Evolutionary conservation across 106 monocot genomes (phyloP), one percentile per base, ranked within the genome.

Genomic region (Acorus gramineus): DNA sequence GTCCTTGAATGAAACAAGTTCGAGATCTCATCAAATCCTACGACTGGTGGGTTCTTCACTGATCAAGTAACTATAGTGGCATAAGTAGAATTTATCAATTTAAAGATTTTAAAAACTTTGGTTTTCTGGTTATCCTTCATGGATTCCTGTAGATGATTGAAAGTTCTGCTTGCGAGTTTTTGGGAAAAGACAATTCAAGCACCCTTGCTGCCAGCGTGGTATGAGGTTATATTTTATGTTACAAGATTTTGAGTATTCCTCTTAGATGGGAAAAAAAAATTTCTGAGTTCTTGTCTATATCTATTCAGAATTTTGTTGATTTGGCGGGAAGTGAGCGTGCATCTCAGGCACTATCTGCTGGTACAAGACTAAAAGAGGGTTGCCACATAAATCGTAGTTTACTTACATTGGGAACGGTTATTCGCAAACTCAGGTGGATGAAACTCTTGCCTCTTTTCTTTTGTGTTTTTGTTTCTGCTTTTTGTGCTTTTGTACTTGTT

Each of bases 1-100:
- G n/a, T 89, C 75, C 7, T 75, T 99, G 52, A 99, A 99, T 69
- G 92, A 99, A 77, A 77, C 75, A 56, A 99, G 98, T 66, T 99
- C 98, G 49, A 79, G 98, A 84, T 99, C 98, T 60, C 98, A 99
- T 84, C 98, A 99, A 67, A 92, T 99, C 56, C 81, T 99, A 52
- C 83, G 82, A 84, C 68, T 99, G 89, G 98, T 99, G 76, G 51
- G 77, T 59, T 57, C n/a, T 14, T 69, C 71, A 50, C 62, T 49
- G 44, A 48, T 68, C 50, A 10, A 42, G 55, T 44, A 44, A 66
- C 28, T 28, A 28, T 28, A 28, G 28, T 28, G 28, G 0, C 28
- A 28, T 28, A 28, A 28, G 28, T 28, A 28, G 28, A 28, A 28
- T 28, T 28, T 28, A 28, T 28, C 28, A 28, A 28, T 28, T 28